These are phyloP conservation scores for Penicillium sp. DNA, from an alignment of 2,329 filamentous ascomycete species.

Conservation along the genomic window DNA sequence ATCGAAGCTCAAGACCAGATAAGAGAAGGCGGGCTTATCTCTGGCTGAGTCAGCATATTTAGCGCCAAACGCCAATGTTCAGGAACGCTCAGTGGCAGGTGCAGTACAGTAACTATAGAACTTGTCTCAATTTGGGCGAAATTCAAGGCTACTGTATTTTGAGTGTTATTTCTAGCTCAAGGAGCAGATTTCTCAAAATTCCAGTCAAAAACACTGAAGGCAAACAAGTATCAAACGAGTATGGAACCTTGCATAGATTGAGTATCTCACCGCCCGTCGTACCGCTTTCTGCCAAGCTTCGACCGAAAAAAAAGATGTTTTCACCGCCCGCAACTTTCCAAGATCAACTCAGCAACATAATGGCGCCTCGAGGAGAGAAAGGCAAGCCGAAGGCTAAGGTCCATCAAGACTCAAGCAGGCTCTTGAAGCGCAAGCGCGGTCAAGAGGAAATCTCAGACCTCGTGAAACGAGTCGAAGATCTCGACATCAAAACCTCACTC, in stretches of 20 bases:
- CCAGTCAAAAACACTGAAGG: too few species aligned
- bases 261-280: background rate
- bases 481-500: constrained; percentile 51
- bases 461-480: constrained; percentile 45
- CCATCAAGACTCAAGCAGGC: constrained; percentile 27
- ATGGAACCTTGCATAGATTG: background rate
- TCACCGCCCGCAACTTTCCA: constrained; percentile 7
- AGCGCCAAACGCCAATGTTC: background rate
- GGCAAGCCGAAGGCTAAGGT: constrained; percentile 29
- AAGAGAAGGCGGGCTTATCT: constrained; percentile 31
- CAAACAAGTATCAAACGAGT: too few species aligned
- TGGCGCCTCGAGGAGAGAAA: constrained; percentile 35
- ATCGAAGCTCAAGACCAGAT: background rate
- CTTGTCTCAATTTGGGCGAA: too few species aligned
- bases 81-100: too few species aligned
- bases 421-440: constrained; percentile 50
- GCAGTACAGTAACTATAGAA: too few species aligned
- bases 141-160: too few species aligned
- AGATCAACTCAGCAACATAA: constrained; percentile 21
- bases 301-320: constrained; percentile 16
- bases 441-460: constrained; percentile 47
- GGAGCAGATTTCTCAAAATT: too few species aligned
- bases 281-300: constrained; percentile 5
- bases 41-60: constrained; percentile 36
- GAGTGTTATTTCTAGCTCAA: too few species aligned